These are phyloP conservation scores for Trapa incisa DNA, from an alignment of 345 rosid species.

Conservation along the genomic window DNA sequence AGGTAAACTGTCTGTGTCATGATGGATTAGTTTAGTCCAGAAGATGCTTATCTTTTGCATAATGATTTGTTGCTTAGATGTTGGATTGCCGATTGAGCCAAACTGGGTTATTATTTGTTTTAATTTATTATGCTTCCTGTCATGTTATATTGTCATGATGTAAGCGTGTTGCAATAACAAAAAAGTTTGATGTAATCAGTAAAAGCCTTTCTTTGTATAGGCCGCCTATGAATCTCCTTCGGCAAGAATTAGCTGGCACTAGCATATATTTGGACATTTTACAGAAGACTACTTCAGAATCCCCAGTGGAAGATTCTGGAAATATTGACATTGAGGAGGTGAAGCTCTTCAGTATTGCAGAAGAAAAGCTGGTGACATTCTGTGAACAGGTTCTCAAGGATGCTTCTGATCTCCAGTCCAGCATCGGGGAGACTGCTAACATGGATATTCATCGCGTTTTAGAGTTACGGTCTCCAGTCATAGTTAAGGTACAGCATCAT, in stretches of 20 bases:
- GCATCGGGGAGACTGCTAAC: conserved; percentile 56
- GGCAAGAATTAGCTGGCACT: conserved; percentile 85
- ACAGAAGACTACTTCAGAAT: conserved; percentile 62
- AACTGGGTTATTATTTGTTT: not conserved
- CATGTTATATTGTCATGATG: not conserved
- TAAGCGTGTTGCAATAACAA: not conserved
- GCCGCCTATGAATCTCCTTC: conserved; percentile 88
- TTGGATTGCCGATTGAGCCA: not conserved
- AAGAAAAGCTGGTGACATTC: conserved; percentile 71
- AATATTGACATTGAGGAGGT: conserved; percentile 22
- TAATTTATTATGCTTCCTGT: not conserved
- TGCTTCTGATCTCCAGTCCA: conserved; percentile 72
- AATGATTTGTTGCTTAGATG: not conserved
- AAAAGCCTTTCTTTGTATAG: conserved; percentile 27
- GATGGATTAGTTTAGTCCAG: not conserved
- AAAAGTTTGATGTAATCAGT: not conserved
- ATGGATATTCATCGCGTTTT: conserved; percentile 81
- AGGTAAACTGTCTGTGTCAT: not conserved
- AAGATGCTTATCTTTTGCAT: not conserved
- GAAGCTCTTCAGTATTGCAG: conserved; percentile 59
- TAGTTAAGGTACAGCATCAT: conserved; percentile 54
- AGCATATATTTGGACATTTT: conserved; percentile 75
- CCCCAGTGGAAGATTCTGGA: conserved; percentile 20
- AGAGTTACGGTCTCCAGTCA: conserved; percentile 82
- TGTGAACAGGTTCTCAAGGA: conserved; percentile 86